Percentiles rank a stretch among this genome's conserved stretches.
Evolutionary conservation across 1,139 yeast species (phyloP).

Genomic region (Candida buenavistaensis): DNA sequence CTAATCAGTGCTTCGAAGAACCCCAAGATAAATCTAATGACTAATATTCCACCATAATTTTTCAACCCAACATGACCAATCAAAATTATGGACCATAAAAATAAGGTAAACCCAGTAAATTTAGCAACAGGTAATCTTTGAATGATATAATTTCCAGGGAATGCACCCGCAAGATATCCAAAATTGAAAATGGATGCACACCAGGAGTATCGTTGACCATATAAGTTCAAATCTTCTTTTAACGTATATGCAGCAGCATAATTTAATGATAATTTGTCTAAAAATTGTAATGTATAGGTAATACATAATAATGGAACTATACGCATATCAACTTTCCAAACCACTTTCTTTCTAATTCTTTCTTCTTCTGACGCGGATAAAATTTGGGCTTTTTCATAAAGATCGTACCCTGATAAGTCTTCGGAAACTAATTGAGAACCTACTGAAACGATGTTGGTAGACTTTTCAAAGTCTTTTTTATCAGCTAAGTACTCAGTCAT

Average conservation of each 20-base stretch:
- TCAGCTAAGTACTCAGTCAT: neutral
- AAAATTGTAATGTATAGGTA: slow-evolving; percentile 48
- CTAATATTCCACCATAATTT: slow-evolving; percentile 49
- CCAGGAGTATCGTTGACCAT: slow-evolving; percentile 38
- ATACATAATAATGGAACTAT: slow-evolving; percentile 47
- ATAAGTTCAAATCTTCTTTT: slow-evolving; percentile 23
- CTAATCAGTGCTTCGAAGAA: slow-evolving; percentile 36
- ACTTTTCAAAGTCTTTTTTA: slow-evolving; percentile 3
- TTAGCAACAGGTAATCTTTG: slow-evolving; percentile 58
- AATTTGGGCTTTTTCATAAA: slow-evolving; percentile 30
- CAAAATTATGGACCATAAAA: slow-evolving; percentile 53
- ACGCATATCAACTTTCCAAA: slow-evolving; percentile 41
- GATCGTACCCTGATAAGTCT: slow-evolving; percentile 25
- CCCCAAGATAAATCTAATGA: slow-evolving; percentile 47
- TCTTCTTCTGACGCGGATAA: slow-evolving; percentile 27
- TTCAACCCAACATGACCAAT: slow-evolving; percentile 47
- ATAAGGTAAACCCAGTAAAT: slow-evolving; percentile 42
- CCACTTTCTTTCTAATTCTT: slow-evolving; percentile 19
- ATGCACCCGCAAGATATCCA: slow-evolving; percentile 51
- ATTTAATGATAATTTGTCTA: slow-evolving; percentile 50
- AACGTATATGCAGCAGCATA: slow-evolving; percentile 28
- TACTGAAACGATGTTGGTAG: neutral
- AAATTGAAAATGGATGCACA: slow-evolving; percentile 61
- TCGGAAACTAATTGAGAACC: slow-evolving; percentile 1
- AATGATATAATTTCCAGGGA: slow-evolving; percentile 53